These are phyloP conservation scores for Linanthus parryae DNA, from an alignment of 148 eudicot genomes.

Conservation along the genomic window DNA sequence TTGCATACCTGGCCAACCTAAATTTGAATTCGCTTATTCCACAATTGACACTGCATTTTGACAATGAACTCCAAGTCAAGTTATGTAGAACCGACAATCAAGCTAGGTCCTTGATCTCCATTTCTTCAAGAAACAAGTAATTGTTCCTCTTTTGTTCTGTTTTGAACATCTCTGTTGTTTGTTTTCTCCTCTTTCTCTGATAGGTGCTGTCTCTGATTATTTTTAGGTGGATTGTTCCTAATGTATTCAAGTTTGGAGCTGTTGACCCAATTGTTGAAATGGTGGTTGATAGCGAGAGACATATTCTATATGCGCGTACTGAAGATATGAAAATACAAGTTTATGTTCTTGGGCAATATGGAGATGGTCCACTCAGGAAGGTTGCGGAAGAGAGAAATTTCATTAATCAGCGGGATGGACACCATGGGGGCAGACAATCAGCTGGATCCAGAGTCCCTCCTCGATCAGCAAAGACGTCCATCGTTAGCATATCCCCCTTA, in stretches of 20 bases:
- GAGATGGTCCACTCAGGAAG: constrained; percentile 85
- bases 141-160: background rate
- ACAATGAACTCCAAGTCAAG: background rate
- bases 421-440: constrained; percentile 62
- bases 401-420: constrained; percentile 72
- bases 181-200: constrained; percentile 9
- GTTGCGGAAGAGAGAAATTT: constrained; percentile 89
- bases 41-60: background rate
- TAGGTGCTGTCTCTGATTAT: constrained; percentile 6
- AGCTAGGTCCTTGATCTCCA: background rate
- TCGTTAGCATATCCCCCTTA: constrained; percentile 77
- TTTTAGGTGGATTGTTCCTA: constrained; percentile 94
- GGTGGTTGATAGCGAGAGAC: constrained; percentile 91
- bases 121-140: too few species aligned
- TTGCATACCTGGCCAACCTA: background rate
- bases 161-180: background rate
- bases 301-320: constrained; percentile 87
- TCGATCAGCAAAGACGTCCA: constrained; percentile 66
- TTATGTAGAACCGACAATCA: too few species aligned
- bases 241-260: constrained; percentile 94
- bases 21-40: background rate
- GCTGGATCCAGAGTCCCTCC: constrained; percentile 52
- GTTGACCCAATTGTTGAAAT: constrained; percentile 92
- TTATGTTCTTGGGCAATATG: constrained; percentile 60
- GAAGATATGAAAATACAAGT: constrained; percentile 96